phyloP scores from a whole-genome alignment of 345 rosid species.

The Brassica incana region DNA sequence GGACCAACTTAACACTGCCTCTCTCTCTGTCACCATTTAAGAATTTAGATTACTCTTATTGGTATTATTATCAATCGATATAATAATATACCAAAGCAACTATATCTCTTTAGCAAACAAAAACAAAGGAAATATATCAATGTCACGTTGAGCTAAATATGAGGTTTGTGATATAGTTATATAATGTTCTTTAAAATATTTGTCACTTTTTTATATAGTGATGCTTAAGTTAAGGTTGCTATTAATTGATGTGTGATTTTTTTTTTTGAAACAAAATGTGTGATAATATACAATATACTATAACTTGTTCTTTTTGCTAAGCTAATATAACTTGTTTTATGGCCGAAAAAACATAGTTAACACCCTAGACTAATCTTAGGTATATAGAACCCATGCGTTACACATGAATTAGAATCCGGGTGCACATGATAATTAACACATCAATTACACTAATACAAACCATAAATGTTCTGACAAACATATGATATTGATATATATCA shows the following conservation, averaged over 20 bases:
- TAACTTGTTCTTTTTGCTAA: background rate
- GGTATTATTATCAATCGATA: background rate
- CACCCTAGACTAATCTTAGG: background rate
- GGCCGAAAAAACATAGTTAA: background rate
- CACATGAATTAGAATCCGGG: background rate
- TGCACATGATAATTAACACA: background rate
- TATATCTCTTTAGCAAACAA: background rate
- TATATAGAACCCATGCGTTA: background rate
- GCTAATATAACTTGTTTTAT: background rate
- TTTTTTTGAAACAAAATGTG: background rate
- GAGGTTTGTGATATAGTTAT: background rate
- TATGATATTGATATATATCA: background rate
- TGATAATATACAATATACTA: background rate
- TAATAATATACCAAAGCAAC: background rate
- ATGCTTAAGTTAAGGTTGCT: background rate
- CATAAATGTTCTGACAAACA: background rate
- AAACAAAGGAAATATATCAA: background rate
- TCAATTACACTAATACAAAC: background rate
- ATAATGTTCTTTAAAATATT: background rate
- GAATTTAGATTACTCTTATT: background rate
- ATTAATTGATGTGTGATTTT: background rate
- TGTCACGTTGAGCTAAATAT: background rate
- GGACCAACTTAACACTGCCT: slow-evolving; percentile 21
- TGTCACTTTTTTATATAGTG: background rate
- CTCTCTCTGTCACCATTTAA: slow-evolving; percentile 21